Evolutionary conservation across 2,329 filamentous ascomycete species (phyloP).

Genomic region (Annulohypoxylon truncatum): DNA sequence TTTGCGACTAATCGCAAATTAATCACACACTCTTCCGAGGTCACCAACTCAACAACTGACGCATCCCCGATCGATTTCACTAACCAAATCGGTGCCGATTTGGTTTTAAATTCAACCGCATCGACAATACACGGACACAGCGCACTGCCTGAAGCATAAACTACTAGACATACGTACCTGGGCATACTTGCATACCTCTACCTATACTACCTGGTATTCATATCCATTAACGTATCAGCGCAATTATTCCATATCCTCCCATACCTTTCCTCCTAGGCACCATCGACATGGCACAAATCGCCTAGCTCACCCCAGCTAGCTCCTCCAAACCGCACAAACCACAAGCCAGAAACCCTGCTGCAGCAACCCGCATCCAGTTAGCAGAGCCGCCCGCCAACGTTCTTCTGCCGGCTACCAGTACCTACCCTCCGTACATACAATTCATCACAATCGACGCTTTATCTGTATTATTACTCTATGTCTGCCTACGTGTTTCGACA

Average conservation of each 20-base stretch:
- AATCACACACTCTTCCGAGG: constrained; percentile 1
- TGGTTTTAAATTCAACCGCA: constrained; percentile 17
- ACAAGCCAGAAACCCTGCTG: constrained; percentile 28
- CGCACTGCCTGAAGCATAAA: not conserved
- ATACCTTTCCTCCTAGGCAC: constrained; percentile 13
- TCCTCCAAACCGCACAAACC: constrained; percentile 31
- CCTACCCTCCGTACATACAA: constrained; percentile 22
- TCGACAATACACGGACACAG: constrained; percentile 9
- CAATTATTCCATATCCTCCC: constrained; percentile 16
- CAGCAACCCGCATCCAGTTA: constrained; percentile 50
- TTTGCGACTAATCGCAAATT: constrained; percentile 24
- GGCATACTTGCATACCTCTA: not conserved
- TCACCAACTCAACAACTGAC: not conserved
- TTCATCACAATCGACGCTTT: constrained; percentile 18
- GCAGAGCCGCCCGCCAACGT: constrained; percentile 47
- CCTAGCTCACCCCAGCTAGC: constrained; percentile 43
- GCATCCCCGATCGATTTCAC: constrained; percentile 16
- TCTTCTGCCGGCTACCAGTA: constrained; percentile 28
- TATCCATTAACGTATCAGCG: constrained; percentile 19
- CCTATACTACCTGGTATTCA: not conserved
- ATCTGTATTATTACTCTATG: constrained; percentile 26
- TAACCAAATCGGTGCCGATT: constrained; percentile 6
- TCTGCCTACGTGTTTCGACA: constrained; percentile 42
- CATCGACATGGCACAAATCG: constrained; percentile 45
- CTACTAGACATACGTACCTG: not conserved